Conservation (phyloP, 2,329 filamentous ascomycete species). For the Huntiella abstrusa region DNA sequence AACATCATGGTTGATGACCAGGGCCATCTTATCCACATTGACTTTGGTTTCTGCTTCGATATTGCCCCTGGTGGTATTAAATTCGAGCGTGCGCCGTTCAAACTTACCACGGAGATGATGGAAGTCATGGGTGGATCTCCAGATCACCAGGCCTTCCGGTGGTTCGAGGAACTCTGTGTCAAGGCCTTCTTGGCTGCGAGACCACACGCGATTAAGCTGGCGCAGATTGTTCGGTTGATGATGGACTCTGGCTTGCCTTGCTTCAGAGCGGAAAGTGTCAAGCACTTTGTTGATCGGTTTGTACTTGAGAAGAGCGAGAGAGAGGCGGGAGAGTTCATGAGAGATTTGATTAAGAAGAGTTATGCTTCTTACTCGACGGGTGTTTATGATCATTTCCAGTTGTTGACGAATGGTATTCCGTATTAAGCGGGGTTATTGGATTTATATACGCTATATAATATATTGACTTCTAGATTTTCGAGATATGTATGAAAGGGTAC, state of each 20-base stretch:
- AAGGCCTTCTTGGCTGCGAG: slow-evolving; percentile 84
- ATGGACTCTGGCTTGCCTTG: slow-evolving; percentile 89
- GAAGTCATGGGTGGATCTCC: slow-evolving; percentile 91
- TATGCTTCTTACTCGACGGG: slow-evolving; percentile 81
- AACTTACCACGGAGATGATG: slow-evolving; percentile 92
- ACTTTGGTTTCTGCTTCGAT: slow-evolving; percentile 99
- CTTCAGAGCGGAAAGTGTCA: slow-evolving; percentile 90
- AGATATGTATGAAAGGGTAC: not conserved
- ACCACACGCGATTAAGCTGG: slow-evolving; percentile 73
- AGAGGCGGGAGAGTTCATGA: slow-evolving; percentile 89
- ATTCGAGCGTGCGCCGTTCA: slow-evolving; percentile 96
- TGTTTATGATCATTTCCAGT: slow-evolving; percentile 94
- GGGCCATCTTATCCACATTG: slow-evolving; percentile 94
- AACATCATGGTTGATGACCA: slow-evolving; percentile 99
- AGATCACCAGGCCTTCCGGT: slow-evolving; percentile 73
- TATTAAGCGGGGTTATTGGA: slow-evolving; percentile 34
- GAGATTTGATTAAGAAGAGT: slow-evolving; percentile 73
- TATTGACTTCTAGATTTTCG: not conserved
- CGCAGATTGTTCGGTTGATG: slow-evolving; percentile 84
- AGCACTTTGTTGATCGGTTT: slow-evolving; percentile 82
- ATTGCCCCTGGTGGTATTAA: slow-evolving; percentile 93
- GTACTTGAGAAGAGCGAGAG: slow-evolving; percentile 80
- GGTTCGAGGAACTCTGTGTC: slow-evolving; percentile 91
- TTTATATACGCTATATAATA: not conserved
- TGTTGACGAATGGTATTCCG: slow-evolving; percentile 92